These are phyloP conservation scores for Vigna trinervia DNA, from an alignment of 306 rosid species.

Conservation along the genomic window DNA sequence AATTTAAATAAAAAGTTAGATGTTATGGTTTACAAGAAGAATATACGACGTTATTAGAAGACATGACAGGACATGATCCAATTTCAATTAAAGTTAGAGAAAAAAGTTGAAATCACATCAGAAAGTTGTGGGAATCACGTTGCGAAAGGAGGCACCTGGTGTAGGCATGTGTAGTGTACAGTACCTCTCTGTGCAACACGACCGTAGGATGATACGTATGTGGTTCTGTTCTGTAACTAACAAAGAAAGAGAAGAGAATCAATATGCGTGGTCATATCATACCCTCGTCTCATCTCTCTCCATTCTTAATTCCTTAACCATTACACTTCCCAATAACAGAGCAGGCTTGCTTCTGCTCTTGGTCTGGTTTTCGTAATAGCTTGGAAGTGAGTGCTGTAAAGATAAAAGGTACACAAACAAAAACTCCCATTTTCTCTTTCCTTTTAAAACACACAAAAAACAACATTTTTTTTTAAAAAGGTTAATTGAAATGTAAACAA, in stretches of 20 bases:
- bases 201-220: neutral
- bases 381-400: constrained; percentile 79
- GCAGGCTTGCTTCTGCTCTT: constrained; percentile 50
- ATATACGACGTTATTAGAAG: neutral
- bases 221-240: neutral
- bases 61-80: constrained; percentile 1
- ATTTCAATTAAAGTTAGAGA: neutral
- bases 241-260: constrained; percentile 12
- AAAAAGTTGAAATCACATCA: neutral
- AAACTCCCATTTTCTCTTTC: too few relatives aligned
- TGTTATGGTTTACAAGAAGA: neutral
- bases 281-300: constrained; percentile 37
- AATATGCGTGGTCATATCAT: constrained; percentile 46
- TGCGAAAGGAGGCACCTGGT: neutral
- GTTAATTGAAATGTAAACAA: too few relatives aligned
- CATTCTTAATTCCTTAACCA: constrained; percentile 40
- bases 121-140: neutral
- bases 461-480: too few relatives aligned
- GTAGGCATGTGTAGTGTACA: neutral
- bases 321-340: constrained; percentile 59
- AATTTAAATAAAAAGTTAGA: too few relatives aligned
- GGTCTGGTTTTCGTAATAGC: constrained; percentile 48
- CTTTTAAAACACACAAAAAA: too few relatives aligned
- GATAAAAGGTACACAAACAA: constrained; percentile 11
- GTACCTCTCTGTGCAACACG: neutral